Evolutionary conservation across 352 stramenopile genomes (phyloP).

Genomic region (Globisporangium apiculatum): DNA sequence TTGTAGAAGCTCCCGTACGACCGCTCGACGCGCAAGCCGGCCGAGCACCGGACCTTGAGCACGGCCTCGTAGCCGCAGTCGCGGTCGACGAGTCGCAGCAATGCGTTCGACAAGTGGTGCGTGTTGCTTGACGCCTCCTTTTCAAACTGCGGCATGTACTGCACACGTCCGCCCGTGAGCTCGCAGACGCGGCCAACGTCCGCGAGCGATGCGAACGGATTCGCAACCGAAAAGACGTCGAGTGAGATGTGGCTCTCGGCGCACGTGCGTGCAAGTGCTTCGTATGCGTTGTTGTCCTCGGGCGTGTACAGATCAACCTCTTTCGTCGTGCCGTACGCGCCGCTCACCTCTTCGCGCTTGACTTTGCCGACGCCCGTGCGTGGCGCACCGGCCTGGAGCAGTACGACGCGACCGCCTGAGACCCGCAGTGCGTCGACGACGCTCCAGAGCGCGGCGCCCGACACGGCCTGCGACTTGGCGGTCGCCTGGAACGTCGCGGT

Average conservation of each 20-base stretch:
- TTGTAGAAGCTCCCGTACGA: constrained; percentile 82
- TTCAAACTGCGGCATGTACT: constrained; percentile 85
- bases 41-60: constrained; percentile 84
- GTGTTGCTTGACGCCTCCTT: constrained; percentile 78
- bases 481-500: constrained; percentile 57
- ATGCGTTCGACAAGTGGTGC: constrained; percentile 66
- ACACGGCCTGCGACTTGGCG: constrained; percentile 74
- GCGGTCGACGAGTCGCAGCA: constrained; percentile 65
- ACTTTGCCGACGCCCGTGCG: constrained; percentile 68
- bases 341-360: constrained; percentile 74
- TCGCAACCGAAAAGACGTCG: constrained; percentile 82
- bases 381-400: constrained; percentile 74
- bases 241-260: constrained; percentile 78
- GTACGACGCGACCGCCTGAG: constrained; percentile 54
- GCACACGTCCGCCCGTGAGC: constrained; percentile 77
- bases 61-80: constrained; percentile 83
- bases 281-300: constrained; percentile 61
- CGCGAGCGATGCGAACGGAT: constrained; percentile 75
- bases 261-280: constrained; percentile 53
- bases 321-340: constrained; percentile 76
- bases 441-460: constrained; percentile 67
- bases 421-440: constrained; percentile 62
- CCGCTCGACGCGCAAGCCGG: constrained; percentile 78
- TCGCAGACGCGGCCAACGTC: constrained; percentile 77
- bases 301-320: constrained; percentile 82